Base-by-base conservation (phyloP, 108 stramenopile genomes). In the Pseudonitzschia multiseries region DNA sequence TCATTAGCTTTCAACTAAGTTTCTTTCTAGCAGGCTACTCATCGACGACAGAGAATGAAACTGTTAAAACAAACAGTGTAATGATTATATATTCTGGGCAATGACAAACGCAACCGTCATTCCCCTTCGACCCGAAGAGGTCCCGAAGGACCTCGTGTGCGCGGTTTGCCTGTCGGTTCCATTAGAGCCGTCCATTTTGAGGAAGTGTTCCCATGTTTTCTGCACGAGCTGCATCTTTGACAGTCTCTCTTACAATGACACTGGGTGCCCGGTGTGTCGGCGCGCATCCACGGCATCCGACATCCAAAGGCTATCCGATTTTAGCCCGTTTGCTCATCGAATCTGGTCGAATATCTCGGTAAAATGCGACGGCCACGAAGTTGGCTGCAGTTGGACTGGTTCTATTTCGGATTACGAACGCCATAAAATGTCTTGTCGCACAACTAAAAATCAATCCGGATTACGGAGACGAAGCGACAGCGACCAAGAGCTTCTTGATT, bases 101-200 rank as follows among this genome's bases (percentile, higher is more conserved):
- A 48, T 18, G 18, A 14, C 46, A 59, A 22, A n/a, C 22, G 24
- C 36, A 43, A 41, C 20, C 15, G 64, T 41, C 14, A 40, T 67
- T 17, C 50, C 50, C 27, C 29, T 48, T 21, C 43, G 44, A 14
- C 66, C 66, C 46, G 66, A 67, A 12, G 66, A 67, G 22, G 66
- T 67, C 42, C 66, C 66, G 24, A 67, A 67, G 28, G 66, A 67
- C 40, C 26, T 78, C 20, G 73, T 78, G 18, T 77, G 77, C 54
- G 64, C 77, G 13, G 65, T 77, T 44, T 77, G 77, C 62, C 63
- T 77, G 42, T 72, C 71, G 24, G 53, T 77, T 33, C 77, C 51
- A 21, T 60, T 50, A 63, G 48, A 36, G 65, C 77, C 32, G 21
- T 50, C 14, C 32, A 57, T 36, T 27, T 44, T 67, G 42, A 61